Evolutionary conservation across 331 rosid species (phyloP).

Genomic region (Dryas integrifolia): DNA sequence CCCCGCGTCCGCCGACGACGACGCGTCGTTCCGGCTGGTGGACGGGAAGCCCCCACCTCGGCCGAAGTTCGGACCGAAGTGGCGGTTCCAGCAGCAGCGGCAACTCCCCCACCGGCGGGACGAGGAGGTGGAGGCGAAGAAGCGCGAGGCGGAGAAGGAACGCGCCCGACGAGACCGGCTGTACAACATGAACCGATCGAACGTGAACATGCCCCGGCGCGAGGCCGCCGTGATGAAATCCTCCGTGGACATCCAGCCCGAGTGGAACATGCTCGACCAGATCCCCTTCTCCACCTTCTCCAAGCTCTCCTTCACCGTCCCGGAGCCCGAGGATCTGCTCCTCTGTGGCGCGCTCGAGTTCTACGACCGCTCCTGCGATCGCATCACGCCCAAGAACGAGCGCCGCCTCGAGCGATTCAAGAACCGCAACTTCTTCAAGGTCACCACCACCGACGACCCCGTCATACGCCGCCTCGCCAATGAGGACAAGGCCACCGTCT

Average conservation of each 20-base stretch:
- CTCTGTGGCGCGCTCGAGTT: conserved; percentile 76
- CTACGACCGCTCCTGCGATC: conserved; percentile 68
- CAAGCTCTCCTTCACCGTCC: conserved; percentile 74
- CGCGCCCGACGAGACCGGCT: conserved; percentile 85
- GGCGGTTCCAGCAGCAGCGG: conserved; percentile 74
- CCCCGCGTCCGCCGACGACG: conserved; percentile 68
- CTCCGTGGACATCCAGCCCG: conserved; percentile 87
- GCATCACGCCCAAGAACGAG: conserved; percentile 74
- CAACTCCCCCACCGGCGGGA: conserved; percentile 94
- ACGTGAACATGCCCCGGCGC: conserved; percentile 55
- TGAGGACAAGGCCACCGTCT: conserved; percentile 83
- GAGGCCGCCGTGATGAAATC: conserved; percentile 86
- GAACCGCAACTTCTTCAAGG: conserved; percentile 79
- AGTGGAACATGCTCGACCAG: conserved; percentile 95
- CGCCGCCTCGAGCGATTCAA: conserved; percentile 80
- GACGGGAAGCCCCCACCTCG: conserved; percentile 90
- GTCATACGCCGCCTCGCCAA: conserved; percentile 82
- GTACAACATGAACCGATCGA: conserved; percentile 69
- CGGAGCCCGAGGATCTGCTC: conserved; percentile 80
- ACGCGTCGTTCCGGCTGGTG: conserved; percentile 67
- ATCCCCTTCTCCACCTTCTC: conserved; percentile 87
- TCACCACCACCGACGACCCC: conserved; percentile 84
- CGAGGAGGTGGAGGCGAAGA: conserved; percentile 79
- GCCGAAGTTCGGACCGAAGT: conserved; percentile 76
- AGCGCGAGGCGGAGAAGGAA: conserved; percentile 88